These are phyloP conservation scores for Plasmodium knowlesi DNA, from an alignment of 169 alveolate species.

Conservation along the genomic window DNA sequence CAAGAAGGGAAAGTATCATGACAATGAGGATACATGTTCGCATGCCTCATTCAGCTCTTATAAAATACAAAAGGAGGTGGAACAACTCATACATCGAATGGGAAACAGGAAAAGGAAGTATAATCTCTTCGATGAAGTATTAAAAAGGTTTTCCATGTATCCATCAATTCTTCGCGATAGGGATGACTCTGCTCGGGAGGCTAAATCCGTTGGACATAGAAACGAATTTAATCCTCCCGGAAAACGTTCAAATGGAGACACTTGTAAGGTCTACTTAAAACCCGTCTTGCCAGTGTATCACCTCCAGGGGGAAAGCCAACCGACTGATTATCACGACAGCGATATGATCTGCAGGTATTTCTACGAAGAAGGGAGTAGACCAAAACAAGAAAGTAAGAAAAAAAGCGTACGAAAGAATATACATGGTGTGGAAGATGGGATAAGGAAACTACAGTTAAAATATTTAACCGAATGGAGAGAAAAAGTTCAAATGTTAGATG, in stretches of 20 bases:
- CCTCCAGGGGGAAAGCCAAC: not conserved
- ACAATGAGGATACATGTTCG: constrained; percentile 59
- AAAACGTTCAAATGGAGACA: not conserved
- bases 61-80: constrained; percentile 25
- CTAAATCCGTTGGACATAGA: not conserved
- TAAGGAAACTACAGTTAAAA: not conserved
- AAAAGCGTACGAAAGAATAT: not conserved
- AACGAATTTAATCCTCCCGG: not conserved
- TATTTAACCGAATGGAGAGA: not conserved
- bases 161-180: not conserved
- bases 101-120: not conserved
- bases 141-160: not conserved
- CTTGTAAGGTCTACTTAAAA: constrained; percentile 17
- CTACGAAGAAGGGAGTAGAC: not conserved
- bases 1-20: constrained; percentile 44
- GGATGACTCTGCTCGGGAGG: not conserved
- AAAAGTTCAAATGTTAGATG: not conserved
- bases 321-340: not conserved
- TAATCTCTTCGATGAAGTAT: constrained; percentile 10
- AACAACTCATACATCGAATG: not conserved
- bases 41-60: constrained; percentile 43
- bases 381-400: not conserved
- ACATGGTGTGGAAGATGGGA: not conserved
- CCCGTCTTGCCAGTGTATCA: not conserved
- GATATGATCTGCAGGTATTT: constrained; percentile 34